Percentiles rank a stretch among this genome's conserved stretches.
Conservation (phyloP, 306 rosid species). For the Dryas octopetala region DNA sequence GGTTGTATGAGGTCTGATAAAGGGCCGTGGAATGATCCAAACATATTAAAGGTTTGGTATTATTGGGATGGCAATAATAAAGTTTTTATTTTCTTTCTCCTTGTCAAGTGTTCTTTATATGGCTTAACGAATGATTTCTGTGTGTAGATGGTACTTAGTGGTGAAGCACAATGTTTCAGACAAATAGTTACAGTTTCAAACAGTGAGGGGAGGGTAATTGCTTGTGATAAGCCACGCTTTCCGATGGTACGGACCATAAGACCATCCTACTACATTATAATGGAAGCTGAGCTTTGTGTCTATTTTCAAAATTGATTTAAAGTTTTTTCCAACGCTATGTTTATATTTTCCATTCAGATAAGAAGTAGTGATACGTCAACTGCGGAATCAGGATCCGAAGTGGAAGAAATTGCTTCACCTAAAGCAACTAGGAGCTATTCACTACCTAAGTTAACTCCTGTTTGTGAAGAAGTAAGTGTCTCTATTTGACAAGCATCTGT, state of each 20-base stretch:
- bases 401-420: constrained; percentile 78
- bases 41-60: constrained; percentile 64
- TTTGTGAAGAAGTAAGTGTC: constrained; percentile 74
- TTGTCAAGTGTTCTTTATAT: constrained; percentile 14
- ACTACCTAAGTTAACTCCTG: constrained; percentile 76
- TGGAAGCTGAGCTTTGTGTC: constrained; percentile 19
- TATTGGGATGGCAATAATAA: not conserved
- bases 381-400: constrained; percentile 92
- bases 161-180: constrained; percentile 67
- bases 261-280: constrained; percentile 21
- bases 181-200: constrained; percentile 67
- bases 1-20: constrained; percentile 88
- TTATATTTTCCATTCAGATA: constrained; percentile 38
- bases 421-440: constrained; percentile 56
- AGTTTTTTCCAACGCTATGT: not conserved
- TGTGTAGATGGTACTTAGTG: constrained; percentile 68
- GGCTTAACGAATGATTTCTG: constrained; percentile 26
- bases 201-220: constrained; percentile 51
- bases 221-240: constrained; percentile 58
- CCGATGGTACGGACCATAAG: constrained; percentile 43
- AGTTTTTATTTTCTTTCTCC: constrained; percentile 14
- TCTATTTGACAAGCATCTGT: constrained; percentile 9
- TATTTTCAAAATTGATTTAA: not conserved
- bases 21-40: constrained; percentile 92
- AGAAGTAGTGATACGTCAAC: constrained; percentile 87